A percentile compares a stretch with the other conserved stretches of the same genome.
Evolutionary conservation across 2,329 filamentous ascomycete species (phyloP).

Genomic region (Cytospora chrysosperma): DNA sequence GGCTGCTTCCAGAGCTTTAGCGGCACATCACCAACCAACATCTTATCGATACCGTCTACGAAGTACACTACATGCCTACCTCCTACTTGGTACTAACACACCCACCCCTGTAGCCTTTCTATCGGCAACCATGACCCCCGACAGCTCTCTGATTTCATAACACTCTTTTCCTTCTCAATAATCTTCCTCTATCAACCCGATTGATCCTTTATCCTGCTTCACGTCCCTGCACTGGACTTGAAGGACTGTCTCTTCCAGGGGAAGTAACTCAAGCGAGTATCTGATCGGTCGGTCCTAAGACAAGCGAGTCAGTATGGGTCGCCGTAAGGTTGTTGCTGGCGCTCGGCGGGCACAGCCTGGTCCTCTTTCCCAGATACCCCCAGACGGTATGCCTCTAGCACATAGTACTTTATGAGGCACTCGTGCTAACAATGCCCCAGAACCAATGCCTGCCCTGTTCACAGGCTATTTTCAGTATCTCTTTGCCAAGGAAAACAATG

Average conservation of each 20-base stretch:
- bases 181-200: neutral
- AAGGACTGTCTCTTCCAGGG: neutral
- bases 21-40: neutral
- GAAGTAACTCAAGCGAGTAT: neutral
- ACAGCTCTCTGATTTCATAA: neutral
- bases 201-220: neutral
- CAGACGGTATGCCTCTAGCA: neutral
- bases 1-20: neutral
- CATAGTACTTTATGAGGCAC: neutral
- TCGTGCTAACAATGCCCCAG: neutral
- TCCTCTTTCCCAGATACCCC: neutral
- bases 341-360: neutral
- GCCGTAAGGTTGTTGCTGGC: constrained; percentile 7
- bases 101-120: neutral
- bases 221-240: neutral
- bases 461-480: constrained; percentile 6
- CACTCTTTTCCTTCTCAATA: neutral
- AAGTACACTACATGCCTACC: neutral
- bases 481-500: neutral
- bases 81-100: too few species aligned
- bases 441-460: constrained; percentile 12
- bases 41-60: neutral
- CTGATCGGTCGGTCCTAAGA: neutral
- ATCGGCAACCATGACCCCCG: neutral
- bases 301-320: constrained; percentile 2